phyloP scores from a whole-genome alignment of 371 early-diverging fungal species.

The Lichtheimia corymbifera region DNA sequence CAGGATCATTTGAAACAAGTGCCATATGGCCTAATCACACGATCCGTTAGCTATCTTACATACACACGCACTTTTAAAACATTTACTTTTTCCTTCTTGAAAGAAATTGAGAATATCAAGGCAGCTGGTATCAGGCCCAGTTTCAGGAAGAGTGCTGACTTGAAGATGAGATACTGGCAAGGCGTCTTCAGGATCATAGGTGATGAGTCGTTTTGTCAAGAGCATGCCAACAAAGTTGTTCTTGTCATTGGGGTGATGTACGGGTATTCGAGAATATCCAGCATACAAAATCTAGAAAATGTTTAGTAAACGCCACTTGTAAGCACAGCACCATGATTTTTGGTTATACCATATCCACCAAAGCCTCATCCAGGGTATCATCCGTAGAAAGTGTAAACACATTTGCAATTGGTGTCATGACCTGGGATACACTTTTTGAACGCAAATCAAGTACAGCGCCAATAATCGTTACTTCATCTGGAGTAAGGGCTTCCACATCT shows the following conservation, averaged over 20 bases:
- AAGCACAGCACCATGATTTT: not conserved
- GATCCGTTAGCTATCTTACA: not conserved
- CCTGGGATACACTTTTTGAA: constrained; percentile 78
- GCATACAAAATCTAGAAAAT: constrained; percentile 63
- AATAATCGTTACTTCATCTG: constrained; percentile 90
- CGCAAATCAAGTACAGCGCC: constrained; percentile 91
- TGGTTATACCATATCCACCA: constrained; percentile 55
- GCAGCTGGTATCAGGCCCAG: constrained; percentile 72
- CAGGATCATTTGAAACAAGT: constrained; percentile 66
- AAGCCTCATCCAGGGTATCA: constrained; percentile 63
- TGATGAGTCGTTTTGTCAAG: constrained; percentile 86
- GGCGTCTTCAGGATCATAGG: constrained; percentile 84
- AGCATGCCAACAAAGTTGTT: constrained; percentile 90
- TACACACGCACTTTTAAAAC: not conserved
- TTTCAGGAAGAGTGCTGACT: constrained; percentile 77
- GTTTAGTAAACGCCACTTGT: not conserved
- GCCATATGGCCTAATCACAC: constrained; percentile 64
- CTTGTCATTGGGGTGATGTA: constrained; percentile 62
- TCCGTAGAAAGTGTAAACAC: constrained; percentile 82
- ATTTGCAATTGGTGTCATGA: constrained; percentile 90
- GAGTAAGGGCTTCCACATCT: constrained; percentile 80
- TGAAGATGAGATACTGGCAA: constrained; percentile 68
- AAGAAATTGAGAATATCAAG: constrained; percentile 93
- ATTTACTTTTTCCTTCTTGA: constrained; percentile 81
- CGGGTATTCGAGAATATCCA: constrained; percentile 92